Percentiles rank a stretch among this genome's conserved stretches.
phyloP scores from a whole-genome alignment of 495 filamentous ascomycete genomes.

The Penicillium simplicissimum region DNA sequence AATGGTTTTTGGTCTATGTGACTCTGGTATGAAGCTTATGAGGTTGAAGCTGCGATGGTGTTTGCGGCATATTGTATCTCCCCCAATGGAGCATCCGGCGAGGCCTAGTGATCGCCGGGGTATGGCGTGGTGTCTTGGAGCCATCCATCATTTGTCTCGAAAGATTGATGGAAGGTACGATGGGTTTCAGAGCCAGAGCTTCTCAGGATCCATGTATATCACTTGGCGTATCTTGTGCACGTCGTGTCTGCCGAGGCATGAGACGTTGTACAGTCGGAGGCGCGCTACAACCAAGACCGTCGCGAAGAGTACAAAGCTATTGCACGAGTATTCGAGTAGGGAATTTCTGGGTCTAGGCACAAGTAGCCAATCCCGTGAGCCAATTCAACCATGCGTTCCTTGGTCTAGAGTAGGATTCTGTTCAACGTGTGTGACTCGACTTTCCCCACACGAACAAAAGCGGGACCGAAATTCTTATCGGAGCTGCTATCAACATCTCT shows the following conservation, averaged over 20 bases:
- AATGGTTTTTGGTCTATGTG: not conserved
- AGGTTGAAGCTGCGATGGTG: not conserved
- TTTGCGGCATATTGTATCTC: not conserved
- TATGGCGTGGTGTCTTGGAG: not conserved
- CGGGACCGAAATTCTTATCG: slow-evolving; percentile 21
- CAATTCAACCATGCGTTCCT: not conserved
- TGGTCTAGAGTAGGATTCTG: not conserved
- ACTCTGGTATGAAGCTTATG: no score
- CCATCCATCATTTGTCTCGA: not conserved
- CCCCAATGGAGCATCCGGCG: not conserved
- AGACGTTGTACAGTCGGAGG: not conserved
- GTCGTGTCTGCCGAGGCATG: not conserved
- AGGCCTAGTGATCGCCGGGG: not conserved
- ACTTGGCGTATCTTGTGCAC: not conserved
- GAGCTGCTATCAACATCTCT: slow-evolving; percentile 11
- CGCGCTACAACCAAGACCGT: not conserved
- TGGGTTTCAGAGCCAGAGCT: not conserved
- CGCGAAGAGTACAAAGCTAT: not conserved
- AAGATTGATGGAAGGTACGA: not conserved
- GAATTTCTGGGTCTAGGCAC: no score
- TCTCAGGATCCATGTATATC: not conserved
- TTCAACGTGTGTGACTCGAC: not conserved
- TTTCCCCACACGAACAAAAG: not conserved
- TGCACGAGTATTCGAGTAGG: no score
- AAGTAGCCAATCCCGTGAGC: not conserved